Evolutionary conservation across 805 yeast genomes (phyloP).

Genomic region (Scheffersomyces spartinae): DNA sequence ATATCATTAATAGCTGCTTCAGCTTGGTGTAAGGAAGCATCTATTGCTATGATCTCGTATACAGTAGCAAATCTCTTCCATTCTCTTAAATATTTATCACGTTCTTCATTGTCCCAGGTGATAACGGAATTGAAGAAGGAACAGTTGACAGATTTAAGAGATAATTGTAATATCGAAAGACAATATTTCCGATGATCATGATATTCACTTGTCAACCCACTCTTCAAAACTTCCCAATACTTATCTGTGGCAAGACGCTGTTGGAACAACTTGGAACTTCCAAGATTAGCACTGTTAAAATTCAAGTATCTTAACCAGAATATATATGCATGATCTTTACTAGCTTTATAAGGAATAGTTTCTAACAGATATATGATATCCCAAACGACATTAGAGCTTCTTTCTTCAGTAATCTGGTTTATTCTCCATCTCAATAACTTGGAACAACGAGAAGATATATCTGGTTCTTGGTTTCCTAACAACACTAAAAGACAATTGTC

Average conservation of each 20-base stretch:
- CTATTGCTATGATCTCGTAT: conserved; percentile 72
- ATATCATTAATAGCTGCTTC: conserved; percentile 66
- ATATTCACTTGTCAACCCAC: conserved; percentile 38
- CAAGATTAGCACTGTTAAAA: conserved; percentile 7
- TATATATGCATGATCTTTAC: conserved; percentile 33
- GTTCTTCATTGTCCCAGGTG: conserved; percentile 27
- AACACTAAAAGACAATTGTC: too few relatives aligned
- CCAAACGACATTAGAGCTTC: conserved; percentile 30
- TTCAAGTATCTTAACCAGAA: conserved; percentile 47
- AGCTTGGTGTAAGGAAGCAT: conserved; percentile 78
- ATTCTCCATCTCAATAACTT: conserved; percentile 47
- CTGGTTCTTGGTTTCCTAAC: too few relatives aligned
- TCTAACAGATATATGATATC: conserved; percentile 26
- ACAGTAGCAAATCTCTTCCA: conserved; percentile 71
- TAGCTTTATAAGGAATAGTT: conserved; percentile 10
- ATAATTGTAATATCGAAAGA: conserved; percentile 50
- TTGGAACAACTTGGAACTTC: conserved; percentile 13
- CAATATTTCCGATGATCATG: conserved; percentile 66
- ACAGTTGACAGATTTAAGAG: conserved; percentile 35
- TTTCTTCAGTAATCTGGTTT: conserved; percentile 11
- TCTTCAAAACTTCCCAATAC: conserved; percentile 51
- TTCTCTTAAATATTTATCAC: conserved; percentile 24
- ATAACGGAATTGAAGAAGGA: conserved; percentile 27
- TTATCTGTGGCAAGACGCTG: conserved; percentile 11
- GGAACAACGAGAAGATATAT: conserved; percentile 23